Conservation (phyloP, 768 basidiomycete genomes). For the Infundibulicybe gibba region DNA sequence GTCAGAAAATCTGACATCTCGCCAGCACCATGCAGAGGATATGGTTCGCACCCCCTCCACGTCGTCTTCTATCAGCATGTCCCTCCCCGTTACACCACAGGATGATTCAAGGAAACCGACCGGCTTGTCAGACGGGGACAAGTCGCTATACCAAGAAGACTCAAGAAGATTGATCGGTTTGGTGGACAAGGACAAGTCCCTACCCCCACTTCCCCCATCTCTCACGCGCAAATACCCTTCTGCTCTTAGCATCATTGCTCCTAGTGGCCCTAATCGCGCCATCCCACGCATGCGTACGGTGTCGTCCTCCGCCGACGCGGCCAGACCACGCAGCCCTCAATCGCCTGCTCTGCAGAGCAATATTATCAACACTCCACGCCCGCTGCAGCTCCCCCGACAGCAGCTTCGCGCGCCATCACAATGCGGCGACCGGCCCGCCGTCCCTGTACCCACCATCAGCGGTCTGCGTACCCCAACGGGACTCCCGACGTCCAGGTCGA, state of each 20-base stretch:
- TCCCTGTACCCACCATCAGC: constrained; percentile 22
- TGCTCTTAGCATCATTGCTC: constrained; percentile 6
- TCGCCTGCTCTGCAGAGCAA: constrained; percentile 4
- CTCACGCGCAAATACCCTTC: constrained; percentile 9
- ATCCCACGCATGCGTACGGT: constrained; percentile 3
- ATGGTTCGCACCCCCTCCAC: background rate
- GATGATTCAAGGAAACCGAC: background rate
- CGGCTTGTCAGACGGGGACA: background rate
- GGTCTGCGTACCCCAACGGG: background rate
- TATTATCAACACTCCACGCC: constrained; percentile 8
- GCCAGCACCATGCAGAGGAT: background rate
- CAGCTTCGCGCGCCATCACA: constrained; percentile 5
- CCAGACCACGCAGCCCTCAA: background rate
- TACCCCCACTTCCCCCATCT: constrained; percentile 6
- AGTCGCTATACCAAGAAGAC: too few species aligned
- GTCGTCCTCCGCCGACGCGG: constrained; percentile 3
- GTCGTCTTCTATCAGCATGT: constrained; percentile 4
- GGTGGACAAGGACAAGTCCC: constrained; percentile 11
- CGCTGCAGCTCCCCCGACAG: constrained; percentile 26
- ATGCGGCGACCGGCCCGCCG: constrained; percentile 26
- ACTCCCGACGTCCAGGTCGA: background rate
- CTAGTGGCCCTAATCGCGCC: constrained; percentile 3
- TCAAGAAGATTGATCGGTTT: background rate
- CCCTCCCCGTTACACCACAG: background rate
- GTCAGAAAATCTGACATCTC: background rate